Conservation (phyloP, 305 asterid species). For the Ilex paraguariensis region DNA sequence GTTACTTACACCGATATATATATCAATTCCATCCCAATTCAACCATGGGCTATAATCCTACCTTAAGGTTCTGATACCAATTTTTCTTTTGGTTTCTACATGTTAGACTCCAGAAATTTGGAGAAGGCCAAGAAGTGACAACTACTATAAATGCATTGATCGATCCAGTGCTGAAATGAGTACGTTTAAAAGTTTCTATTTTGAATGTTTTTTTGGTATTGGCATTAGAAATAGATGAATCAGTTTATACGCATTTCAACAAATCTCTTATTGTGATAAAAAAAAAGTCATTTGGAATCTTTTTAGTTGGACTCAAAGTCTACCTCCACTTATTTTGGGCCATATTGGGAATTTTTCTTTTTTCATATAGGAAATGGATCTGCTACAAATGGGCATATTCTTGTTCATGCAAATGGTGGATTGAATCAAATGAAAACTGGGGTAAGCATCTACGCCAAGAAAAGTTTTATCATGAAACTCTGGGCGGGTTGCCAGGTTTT, state of each 20-base stretch:
- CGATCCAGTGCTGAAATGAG: background rate
- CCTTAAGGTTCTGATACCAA: background rate
- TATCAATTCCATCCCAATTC: background rate
- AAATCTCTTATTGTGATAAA: too few species aligned
- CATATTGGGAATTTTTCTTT: too few species aligned
- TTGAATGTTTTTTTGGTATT: too few species aligned
- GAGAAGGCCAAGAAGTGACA: background rate
- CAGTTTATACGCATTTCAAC: too few species aligned
- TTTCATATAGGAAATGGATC: slow-evolving; percentile 5
- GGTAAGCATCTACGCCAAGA: slow-evolving; percentile 3
- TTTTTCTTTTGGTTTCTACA: background rate
- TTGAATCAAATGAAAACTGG: slow-evolving; percentile 26
- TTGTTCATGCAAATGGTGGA: slow-evolving; percentile 29
- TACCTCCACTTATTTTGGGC: too few species aligned
- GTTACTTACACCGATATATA: background rate
- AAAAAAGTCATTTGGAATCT: too few species aligned
- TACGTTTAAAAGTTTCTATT: background rate
- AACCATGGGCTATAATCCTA: background rate
- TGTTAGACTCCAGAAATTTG: background rate
- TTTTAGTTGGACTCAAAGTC: too few species aligned
- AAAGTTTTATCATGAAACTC: too few species aligned
- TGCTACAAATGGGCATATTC: slow-evolving; percentile 16
- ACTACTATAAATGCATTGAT: background rate
- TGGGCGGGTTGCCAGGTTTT: too few species aligned
- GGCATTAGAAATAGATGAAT: too few species aligned